phyloP scores from a whole-genome alignment of 768 basidiomycete species.

The Auriscalpium microsporum region DNA sequence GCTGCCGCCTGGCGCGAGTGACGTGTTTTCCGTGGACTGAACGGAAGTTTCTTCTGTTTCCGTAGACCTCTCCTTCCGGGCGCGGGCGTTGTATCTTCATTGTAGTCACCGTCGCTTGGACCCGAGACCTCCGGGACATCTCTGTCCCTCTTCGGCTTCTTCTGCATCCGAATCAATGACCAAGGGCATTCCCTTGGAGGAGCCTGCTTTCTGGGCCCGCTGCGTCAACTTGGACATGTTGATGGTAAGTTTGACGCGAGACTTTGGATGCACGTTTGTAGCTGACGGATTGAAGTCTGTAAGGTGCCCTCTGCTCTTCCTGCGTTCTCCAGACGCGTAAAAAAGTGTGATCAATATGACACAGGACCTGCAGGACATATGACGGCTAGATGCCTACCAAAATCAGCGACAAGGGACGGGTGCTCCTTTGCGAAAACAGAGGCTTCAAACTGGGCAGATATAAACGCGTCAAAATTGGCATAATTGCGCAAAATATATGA shows the following conservation, averaged over 20 bases:
- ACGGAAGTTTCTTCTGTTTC: conserved; percentile 37
- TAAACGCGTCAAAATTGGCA: not conserved
- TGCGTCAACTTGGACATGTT: conserved; percentile 20
- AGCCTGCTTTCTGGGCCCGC: conserved; percentile 8
- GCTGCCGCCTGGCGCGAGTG: conserved; percentile 25
- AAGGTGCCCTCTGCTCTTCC: conserved; percentile 34
- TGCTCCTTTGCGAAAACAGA: conserved; percentile 2
- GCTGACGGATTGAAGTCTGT: conserved; percentile 54
- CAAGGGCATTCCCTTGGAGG: not conserved
- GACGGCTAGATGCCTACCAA: conserved; percentile 3
- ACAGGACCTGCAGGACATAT: not conserved
- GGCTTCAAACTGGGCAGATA: conserved; percentile 4
- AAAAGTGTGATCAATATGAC: not conserved
- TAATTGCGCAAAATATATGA: not conserved
- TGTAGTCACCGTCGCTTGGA: not conserved
- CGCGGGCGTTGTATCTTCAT: not conserved
- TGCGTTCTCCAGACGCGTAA: conserved; percentile 33
- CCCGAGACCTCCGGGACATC: conserved; percentile 15
- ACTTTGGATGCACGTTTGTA: conserved; percentile 47
- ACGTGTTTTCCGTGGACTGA: conserved; percentile 60
- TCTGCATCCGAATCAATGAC: conserved; percentile 14
- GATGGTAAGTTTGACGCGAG: conserved; percentile 38
- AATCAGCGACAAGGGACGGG: conserved; percentile 12
- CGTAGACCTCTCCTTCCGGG: conserved; percentile 11
- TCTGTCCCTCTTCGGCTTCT: conserved; percentile 24